Base-by-base conservation (phyloP, 805 yeast species). In the Ogataea trehalophila region DNA sequence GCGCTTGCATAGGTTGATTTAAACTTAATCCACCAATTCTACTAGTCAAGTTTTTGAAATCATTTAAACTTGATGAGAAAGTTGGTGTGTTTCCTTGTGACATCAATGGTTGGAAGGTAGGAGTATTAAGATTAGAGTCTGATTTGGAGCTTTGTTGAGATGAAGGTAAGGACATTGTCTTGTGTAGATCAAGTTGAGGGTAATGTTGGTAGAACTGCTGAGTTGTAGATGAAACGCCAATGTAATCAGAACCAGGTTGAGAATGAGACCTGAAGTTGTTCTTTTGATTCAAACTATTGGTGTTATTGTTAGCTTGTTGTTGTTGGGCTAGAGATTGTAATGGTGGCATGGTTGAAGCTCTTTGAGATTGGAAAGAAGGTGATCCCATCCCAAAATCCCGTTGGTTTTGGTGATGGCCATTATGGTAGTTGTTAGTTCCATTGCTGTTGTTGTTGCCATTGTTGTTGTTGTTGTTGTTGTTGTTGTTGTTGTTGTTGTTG, bases 21-120 rank as follows among this genome's bases (percentile, higher is more conserved):
- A 56, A 41, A 41, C 45, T 58, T 9, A 58, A 41, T 4, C 55
- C 61, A 5, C 58, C 59, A n/a, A 58, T 51, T 35, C 59, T 43
- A 16, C 49, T 52, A 13, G 62, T 46, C 14, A 57, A 45, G 18
- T 42, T 44, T 11, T 55, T 49, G 38, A 57, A 44, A 36, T 48
- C 55, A 41, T 55, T 56, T 22, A 57, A n/a, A 9, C 42, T 34
- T 4, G 48, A 16, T 7, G 46, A 22, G 26, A 49, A 53, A 18
- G 42, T 49, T 17, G 58, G 58, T 22, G 51, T 52, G 23, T 45
- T 46, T 6, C 39, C 37, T 23, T 47, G 53, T 9, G 55, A 45
- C 6, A 53, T 20, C 42, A 47, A 40, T n/a, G 62, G 56, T 39
- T 50, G 56, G 44, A 53, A 57, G 33, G 44, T 23, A 14, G 60